Evolutionary conservation across 1,139 yeast genomes (phyloP), one percentile per base, ranked within the genome.

Genomic region (Yamadazyma conglobata): DNA sequence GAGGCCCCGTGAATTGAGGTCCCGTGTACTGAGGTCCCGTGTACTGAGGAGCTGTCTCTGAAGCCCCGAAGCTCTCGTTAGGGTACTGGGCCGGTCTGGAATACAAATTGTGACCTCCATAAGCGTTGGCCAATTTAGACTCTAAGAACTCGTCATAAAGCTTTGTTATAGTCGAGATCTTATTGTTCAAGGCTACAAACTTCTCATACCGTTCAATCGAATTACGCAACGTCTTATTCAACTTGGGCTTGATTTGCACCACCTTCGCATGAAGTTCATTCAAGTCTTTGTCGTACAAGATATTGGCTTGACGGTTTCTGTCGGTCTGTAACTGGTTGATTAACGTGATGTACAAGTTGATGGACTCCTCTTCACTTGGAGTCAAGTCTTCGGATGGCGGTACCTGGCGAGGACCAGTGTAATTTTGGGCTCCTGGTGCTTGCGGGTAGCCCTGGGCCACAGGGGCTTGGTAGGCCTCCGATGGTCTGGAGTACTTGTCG

Each of bases 121-220:
- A 73, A 2, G 76, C 74, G 41, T 59, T 59, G 19, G 63, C 58
- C 32, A 82, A 63, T 52, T 88, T 71, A 22, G 75, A 71, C 43
- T 91, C 96, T 38, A 89, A 64, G 33, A 84, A 70, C 39, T 75
- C 75, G 53, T 91, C 96, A 50, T 91, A 91, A 28, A 83, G 68
- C 39, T 84, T 70, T 47, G 82, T 75, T 19, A 88, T 83, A 3
- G 93, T 82, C 30, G 85, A 79, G 32, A 91, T 71, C 50, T 91
- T 87, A 27, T 85, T 78, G 55, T 86, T 88, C 73, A 87, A 68
- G 36, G 85, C 91, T 42, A 85, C 75, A 38, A 83, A 73, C 15
- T 62, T 57, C 35, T 86, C 94, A 46, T 88, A 78, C 48, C 78
- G 81, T 30, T 74, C 73, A 20, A 78, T 71, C 1, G 89, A 67